A percentile compares a stretch with the other conserved stretches of the same genome.
Evolutionary conservation across 139 green algal species (phyloP).

Genomic region (Monoraphidium neglectum): DNA sequence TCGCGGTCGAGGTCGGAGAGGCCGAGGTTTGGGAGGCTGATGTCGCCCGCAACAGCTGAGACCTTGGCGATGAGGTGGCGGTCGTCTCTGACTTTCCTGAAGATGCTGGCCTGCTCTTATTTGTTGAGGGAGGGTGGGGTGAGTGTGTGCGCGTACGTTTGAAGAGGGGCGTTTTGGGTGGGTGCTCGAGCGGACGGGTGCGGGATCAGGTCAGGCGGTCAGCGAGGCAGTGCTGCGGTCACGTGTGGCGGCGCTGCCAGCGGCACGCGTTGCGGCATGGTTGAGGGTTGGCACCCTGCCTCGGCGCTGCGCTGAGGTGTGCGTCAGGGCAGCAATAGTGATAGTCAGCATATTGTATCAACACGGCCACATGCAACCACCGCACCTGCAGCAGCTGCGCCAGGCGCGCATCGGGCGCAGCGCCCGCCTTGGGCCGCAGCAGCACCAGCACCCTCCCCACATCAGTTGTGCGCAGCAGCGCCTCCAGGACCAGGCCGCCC

Average conservation of each 20-base stretch:
- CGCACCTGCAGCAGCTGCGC: slow-evolving; percentile 10
- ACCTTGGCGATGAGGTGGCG: background rate
- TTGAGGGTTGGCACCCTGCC: too few relatives aligned
- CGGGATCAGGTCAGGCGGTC: too few relatives aligned
- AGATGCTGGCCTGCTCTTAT: too few relatives aligned
- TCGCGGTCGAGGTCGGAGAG: background rate
- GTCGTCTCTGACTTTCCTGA: background rate
- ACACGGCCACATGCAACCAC: background rate
- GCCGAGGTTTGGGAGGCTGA: background rate
- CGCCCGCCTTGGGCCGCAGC: background rate
- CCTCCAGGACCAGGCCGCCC: slow-evolving; percentile 24
- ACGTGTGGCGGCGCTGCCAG: too few relatives aligned
- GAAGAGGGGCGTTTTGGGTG: too few relatives aligned
- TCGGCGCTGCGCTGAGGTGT: too few relatives aligned
- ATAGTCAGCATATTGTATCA: background rate
- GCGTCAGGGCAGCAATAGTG: too few relatives aligned
- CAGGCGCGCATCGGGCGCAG: background rate
- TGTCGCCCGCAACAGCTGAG: slow-evolving; percentile 9
- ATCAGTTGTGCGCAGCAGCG: slow-evolving; percentile 17
- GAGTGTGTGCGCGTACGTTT: too few relatives aligned
- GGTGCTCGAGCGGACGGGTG: too few relatives aligned
- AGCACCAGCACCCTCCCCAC: slow-evolving; percentile 14
- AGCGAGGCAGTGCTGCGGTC: too few relatives aligned
- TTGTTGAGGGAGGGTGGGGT: too few relatives aligned
- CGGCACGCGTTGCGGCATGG: too few relatives aligned